These are phyloP conservation scores for Didymellaceae sp. DNA, from an alignment of 2,329 filamentous ascomycete genomes.

Conservation along the genomic window DNA sequence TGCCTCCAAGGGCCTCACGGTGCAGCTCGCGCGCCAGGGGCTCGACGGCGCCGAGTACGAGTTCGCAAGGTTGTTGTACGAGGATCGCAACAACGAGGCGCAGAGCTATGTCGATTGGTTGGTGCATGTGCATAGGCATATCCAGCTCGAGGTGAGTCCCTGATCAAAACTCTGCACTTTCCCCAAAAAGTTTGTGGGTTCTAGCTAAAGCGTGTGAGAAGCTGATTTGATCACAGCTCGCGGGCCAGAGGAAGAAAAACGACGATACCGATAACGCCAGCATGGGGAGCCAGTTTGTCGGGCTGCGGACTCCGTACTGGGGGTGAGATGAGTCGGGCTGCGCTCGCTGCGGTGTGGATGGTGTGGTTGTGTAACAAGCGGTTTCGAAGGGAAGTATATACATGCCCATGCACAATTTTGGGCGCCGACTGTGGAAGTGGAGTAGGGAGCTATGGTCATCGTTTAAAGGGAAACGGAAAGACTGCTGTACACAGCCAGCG, in stretches of 20 bases:
- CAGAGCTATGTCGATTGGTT: constrained; percentile 99
- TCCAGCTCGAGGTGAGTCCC: constrained; percentile 74
- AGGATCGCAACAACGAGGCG: constrained; percentile 96
- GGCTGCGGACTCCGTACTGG: constrained; percentile 51
- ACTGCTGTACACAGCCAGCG: too few species aligned
- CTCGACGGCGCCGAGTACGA: constrained; percentile 96
- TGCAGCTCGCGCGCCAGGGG: constrained; percentile 90
- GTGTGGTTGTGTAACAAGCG: too few species aligned
- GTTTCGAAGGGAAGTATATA: too few species aligned
- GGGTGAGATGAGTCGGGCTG: too few species aligned
- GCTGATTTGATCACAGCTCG: constrained; percentile 49
- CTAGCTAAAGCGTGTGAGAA: neutral
- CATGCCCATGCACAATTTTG: too few species aligned
- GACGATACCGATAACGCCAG: constrained; percentile 59
- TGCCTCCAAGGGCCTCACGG: constrained; percentile 84
- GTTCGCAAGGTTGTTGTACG: constrained; percentile 87
- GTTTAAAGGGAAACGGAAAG: too few species aligned
- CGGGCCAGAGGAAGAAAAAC: constrained; percentile 72
- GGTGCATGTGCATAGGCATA: constrained; percentile 90
- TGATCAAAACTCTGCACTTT: constrained; percentile 8
- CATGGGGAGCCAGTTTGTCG: constrained; percentile 44
- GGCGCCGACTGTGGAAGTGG: too few species aligned
- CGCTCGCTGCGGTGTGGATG: too few species aligned
- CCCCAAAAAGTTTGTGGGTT: neutral
- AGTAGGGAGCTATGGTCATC: too few species aligned